These are phyloP conservation scores for Microdochium nivale DNA, from an alignment of 2,329 filamentous ascomycete genomes.

Conservation along the genomic window DNA sequence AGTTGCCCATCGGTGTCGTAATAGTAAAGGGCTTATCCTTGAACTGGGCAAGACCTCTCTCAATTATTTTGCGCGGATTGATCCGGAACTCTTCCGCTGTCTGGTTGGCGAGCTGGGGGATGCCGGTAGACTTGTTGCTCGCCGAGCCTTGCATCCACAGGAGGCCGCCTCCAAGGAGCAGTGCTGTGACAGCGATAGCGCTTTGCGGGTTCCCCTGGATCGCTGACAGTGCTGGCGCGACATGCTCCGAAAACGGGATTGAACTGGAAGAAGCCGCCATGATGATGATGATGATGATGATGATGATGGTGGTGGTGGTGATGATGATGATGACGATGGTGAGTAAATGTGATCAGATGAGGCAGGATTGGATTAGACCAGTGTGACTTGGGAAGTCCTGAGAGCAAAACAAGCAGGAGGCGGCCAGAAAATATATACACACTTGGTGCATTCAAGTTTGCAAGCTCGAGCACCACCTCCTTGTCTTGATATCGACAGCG, in stretches of 20 bases:
- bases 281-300: background rate
- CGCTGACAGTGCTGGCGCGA: background rate
- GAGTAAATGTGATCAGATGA: background rate
- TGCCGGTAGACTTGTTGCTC: background rate
- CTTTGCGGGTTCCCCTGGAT: background rate
- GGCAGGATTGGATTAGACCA: background rate
- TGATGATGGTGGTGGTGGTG: too few relatives aligned
- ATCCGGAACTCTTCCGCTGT: background rate
- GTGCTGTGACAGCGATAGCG: background rate
- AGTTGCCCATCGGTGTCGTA: too few relatives aligned
- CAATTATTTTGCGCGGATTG: background rate
- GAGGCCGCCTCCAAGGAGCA: background rate
- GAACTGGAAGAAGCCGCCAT: background rate
- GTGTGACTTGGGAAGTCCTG: background rate
- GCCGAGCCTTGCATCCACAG: background rate
- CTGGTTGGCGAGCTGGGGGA: background rate
- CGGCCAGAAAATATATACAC: background rate
- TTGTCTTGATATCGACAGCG: background rate
- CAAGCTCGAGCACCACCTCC: background rate
- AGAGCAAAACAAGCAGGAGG: background rate
- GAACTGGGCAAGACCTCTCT: background rate
- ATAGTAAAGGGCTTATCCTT: too few relatives aligned
- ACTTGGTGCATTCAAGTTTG: background rate
- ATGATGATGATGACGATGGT: too few relatives aligned
- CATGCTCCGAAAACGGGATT: background rate